Conservation (phyloP, 345 rosid species). For the Populus ilicifolia region DNA sequence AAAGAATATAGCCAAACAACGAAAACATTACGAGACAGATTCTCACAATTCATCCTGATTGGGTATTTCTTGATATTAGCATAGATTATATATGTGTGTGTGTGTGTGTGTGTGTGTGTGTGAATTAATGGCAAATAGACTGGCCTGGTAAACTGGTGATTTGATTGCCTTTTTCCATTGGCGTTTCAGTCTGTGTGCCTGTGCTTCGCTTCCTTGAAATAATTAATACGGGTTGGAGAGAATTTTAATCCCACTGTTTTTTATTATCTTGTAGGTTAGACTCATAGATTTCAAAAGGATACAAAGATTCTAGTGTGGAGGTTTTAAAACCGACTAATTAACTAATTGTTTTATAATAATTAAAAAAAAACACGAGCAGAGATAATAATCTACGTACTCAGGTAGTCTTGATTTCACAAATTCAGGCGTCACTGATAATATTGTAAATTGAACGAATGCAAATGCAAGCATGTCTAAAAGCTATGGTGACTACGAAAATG, state of each 20-base stretch:
- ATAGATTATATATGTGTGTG: neutral
- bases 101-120: accelerated
- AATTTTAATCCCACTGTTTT: neutral
- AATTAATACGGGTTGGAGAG: neutral
- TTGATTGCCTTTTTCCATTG: too few relatives aligned
- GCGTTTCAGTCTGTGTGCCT: neutral
- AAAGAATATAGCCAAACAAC: constrained; percentile 12
- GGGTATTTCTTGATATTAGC: neutral
- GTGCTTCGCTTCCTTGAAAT: neutral
- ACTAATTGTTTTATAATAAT: too few relatives aligned
- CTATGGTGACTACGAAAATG: neutral
- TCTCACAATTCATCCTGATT: neutral
- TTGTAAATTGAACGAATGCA: too few relatives aligned
- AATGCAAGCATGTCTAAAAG: neutral
- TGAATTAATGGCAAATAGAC: neutral
- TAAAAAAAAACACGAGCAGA: neutral
- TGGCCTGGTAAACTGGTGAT: neutral
- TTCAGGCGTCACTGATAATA: neutral
- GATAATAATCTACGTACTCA: neutral
- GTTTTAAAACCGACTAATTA: too few relatives aligned
- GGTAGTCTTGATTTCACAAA: neutral
- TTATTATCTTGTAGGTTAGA: neutral
- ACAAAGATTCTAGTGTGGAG: too few relatives aligned
- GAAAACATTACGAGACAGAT: neutral
- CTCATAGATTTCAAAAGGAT: too few relatives aligned